phyloP scores from a whole-genome alignment of 1,139 yeast species.

The Yamadazyma mexicana region DNA sequence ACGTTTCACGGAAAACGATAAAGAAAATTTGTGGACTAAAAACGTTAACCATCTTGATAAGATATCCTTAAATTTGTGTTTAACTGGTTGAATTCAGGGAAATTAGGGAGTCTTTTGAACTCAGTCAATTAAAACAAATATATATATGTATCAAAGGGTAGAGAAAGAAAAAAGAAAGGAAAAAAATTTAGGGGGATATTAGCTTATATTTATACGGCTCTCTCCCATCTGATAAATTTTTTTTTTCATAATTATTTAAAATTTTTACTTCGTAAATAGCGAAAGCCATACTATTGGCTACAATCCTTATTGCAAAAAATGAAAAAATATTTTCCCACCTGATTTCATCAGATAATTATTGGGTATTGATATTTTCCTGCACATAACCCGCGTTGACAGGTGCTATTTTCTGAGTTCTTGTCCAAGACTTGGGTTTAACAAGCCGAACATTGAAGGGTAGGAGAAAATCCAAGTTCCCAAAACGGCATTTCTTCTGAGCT shows the following conservation, averaged over 20 bases:
- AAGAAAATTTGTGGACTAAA: slow-evolving; percentile 69
- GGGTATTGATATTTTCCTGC: background rate
- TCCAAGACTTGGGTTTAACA: background rate
- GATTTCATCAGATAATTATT: slow-evolving; percentile 5
- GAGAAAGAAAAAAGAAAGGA: slow-evolving; percentile 5
- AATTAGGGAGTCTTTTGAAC: background rate
- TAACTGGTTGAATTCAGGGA: slow-evolving; percentile 1
- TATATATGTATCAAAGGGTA: slow-evolving; percentile 12
- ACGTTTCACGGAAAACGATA: slow-evolving; percentile 84
- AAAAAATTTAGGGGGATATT: background rate
- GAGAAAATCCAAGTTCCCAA: no score
- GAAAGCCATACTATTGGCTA: background rate
- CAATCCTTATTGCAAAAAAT: background rate
- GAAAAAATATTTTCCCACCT: background rate
- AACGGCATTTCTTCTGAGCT: no score
- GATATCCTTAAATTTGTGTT: background rate
- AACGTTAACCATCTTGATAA: slow-evolving; percentile 26
- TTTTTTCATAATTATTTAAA: background rate
- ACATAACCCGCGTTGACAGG: background rate
- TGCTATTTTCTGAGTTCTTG: background rate
- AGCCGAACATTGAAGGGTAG: no score
- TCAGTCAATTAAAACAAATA: slow-evolving; percentile 3
- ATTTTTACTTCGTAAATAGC: background rate
- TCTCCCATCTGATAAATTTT: background rate
- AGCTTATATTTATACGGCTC: slow-evolving; percentile 1